These are phyloP conservation scores for Cubamyces lactineus DNA, from an alignment of 768 basidiomycete species.

Conservation along the genomic window DNA sequence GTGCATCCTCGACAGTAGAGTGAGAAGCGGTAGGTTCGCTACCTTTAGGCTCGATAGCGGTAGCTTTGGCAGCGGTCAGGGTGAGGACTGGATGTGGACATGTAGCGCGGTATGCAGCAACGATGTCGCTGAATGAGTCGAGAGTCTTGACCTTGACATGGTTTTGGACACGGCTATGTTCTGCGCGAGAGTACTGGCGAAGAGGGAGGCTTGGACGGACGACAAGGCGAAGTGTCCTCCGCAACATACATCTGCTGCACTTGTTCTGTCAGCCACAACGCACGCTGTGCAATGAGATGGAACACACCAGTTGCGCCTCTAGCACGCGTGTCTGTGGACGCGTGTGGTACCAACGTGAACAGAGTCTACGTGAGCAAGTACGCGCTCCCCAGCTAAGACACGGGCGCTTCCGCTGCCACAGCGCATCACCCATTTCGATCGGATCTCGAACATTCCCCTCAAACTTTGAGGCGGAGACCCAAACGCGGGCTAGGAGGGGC, in stretches of 20 bases:
- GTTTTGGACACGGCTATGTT: neutral
- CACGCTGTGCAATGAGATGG: neutral
- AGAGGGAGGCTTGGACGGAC: neutral
- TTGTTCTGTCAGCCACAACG: neutral
- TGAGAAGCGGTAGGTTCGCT: neutral
- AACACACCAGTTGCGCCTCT: neutral
- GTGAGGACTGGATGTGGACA: neutral
- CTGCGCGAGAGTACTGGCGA: neutral
- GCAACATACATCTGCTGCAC: conserved; percentile 26
- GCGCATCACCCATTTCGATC: neutral
- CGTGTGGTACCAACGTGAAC: neutral
- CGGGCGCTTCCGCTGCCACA: neutral
- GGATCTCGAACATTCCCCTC: neutral
- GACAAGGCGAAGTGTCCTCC: conserved; percentile 13
- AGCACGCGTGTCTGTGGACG: neutral
- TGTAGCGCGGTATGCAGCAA: neutral
- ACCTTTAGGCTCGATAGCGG: no score
- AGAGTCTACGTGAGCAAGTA: no score
- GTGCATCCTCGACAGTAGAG: no score
- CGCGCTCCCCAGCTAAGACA: no score
- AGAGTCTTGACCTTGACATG: neutral
- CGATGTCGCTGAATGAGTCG: neutral
- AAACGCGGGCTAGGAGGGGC: neutral
- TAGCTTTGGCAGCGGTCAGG: neutral
- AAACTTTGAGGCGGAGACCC: conserved; percentile 5